These are phyloP conservation scores for Russula emetica DNA, from an alignment of 768 basidiomycete species.

Conservation along the genomic window DNA sequence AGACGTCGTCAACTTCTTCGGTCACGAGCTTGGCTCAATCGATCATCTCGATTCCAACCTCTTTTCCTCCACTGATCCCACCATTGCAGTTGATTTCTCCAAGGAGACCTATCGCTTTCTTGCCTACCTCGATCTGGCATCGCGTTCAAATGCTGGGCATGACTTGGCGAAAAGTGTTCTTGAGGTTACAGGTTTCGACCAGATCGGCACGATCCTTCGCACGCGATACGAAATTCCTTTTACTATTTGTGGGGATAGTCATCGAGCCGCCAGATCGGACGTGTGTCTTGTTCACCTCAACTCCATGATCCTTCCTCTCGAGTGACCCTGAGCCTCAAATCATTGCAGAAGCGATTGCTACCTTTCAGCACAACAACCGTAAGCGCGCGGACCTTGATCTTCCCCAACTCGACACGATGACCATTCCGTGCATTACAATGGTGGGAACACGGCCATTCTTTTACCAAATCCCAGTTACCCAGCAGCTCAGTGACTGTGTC, in stretches of 20 bases:
- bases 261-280: not conserved
- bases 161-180: not conserved
- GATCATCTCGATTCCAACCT: slow-evolving; percentile 7
- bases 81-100: not conserved
- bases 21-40: not conserved
- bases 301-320: not conserved
- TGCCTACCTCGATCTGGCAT: not conserved
- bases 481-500: not conserved
- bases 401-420: not conserved
- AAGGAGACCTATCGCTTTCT: not conserved
- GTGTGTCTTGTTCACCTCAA: not conserved
- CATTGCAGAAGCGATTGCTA: slow-evolving; percentile 4
- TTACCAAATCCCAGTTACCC: slow-evolving; percentile 1
- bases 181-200: not conserved
- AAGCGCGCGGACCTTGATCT: not conserved
- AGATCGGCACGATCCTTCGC: not conserved
- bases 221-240: not conserved
- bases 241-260: not conserved
- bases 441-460: not conserved
- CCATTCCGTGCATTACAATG: slow-evolving; percentile 8
- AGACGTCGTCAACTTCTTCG: not conserved
- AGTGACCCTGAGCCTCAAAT: not conserved
- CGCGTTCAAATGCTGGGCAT: not conserved
- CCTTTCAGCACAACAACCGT: not conserved
- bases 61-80: not conserved